A percentile compares a stretch with the other conserved stretches of the same genome.
phyloP scores from a whole-genome alignment of 768 basidiomycete genomes.

The Leccinum variicolor region DNA sequence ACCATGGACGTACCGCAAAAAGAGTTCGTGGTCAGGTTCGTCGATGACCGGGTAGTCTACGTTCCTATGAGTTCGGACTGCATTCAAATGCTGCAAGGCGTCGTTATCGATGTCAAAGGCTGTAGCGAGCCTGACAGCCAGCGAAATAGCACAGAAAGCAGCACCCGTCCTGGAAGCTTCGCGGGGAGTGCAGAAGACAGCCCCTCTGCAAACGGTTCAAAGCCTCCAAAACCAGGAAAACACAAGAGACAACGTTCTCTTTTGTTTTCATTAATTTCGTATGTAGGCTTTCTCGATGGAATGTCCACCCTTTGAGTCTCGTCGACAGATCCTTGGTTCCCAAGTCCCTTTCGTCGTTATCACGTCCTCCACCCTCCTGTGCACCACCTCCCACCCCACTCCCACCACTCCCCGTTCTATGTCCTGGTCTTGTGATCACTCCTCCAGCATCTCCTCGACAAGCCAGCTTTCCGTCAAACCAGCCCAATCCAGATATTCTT shows the following conservation, averaged over 20 bases:
- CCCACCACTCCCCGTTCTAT: constrained; percentile 28
- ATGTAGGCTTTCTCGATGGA: constrained; percentile 7
- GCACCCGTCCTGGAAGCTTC: constrained; percentile 20
- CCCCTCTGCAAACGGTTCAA: constrained; percentile 12
- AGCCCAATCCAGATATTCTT: constrained; percentile 38
- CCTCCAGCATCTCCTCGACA: constrained; percentile 25
- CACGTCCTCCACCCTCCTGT: constrained; percentile 18
- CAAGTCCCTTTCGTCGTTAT: constrained; percentile 28
- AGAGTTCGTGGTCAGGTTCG: constrained; percentile 50
- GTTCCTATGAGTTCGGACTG: constrained; percentile 46
- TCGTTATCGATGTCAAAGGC: constrained; percentile 51
- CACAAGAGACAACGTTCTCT: constrained; percentile 73
- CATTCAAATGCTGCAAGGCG: constrained; percentile 43
- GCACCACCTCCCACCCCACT: constrained; percentile 29
- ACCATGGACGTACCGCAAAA: constrained; percentile 52
- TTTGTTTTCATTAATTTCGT: constrained; percentile 67
- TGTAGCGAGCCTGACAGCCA: constrained; percentile 37
- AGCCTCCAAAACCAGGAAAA: constrained; percentile 36
- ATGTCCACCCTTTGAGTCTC: constrained; percentile 1
- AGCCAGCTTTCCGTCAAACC: constrained; percentile 5
- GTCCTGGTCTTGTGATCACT: constrained; percentile 26
- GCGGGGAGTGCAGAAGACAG: constrained; percentile 17
- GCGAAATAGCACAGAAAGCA: constrained; percentile 31
- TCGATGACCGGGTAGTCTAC: constrained; percentile 51
- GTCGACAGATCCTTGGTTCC: constrained; percentile 28